Conservation (phyloP, 345 rosid genomes). For the Corchorus capsularis region DNA sequence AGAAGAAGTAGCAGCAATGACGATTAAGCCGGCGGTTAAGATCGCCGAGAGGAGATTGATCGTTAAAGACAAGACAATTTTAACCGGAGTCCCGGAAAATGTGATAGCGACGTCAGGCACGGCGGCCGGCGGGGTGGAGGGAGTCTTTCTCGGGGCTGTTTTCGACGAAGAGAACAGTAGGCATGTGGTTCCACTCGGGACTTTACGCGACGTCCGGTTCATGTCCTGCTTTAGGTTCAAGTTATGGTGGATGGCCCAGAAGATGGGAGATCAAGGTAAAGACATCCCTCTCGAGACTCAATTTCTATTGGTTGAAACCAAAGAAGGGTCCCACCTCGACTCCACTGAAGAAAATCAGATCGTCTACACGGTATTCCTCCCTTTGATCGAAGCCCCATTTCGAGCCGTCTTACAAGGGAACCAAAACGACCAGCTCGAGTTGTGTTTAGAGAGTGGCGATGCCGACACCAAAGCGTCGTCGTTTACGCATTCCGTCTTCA, state of each 20-base stretch:
- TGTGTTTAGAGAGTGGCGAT: constrained; percentile 96
- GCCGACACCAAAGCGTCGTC: constrained; percentile 59
- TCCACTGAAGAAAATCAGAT: constrained; percentile 60
- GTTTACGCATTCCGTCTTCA: constrained; percentile 61
- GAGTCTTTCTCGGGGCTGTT: constrained; percentile 76
- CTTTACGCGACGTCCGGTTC: constrained; percentile 73
- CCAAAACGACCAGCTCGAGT: constrained; percentile 65
- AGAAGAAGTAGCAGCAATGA: constrained; percentile 47
- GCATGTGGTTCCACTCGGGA: constrained; percentile 69
- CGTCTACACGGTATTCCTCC: constrained; percentile 83
- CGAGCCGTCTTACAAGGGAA: constrained; percentile 82
- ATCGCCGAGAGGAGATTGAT: constrained; percentile 63
- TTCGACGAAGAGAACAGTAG: constrained; percentile 62
- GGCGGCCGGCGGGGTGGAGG: constrained; percentile 65
- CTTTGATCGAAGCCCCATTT: constrained; percentile 80
- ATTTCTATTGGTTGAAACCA: constrained; percentile 71
- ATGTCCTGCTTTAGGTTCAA: constrained; percentile 92
- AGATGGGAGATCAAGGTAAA: constrained; percentile 74
- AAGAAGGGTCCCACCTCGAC: constrained; percentile 75
- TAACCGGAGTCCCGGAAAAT: constrained; percentile 73
- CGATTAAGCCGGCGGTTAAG: constrained; percentile 78
- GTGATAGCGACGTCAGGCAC: constrained; percentile 67
- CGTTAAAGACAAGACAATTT: constrained; percentile 61
- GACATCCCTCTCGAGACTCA: constrained; percentile 89
- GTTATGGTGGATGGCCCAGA: constrained; percentile 99